Evolutionary conservation across 2,329 filamentous ascomycete genomes (phyloP).

Genomic region (Calonectria ilicicola): DNA sequence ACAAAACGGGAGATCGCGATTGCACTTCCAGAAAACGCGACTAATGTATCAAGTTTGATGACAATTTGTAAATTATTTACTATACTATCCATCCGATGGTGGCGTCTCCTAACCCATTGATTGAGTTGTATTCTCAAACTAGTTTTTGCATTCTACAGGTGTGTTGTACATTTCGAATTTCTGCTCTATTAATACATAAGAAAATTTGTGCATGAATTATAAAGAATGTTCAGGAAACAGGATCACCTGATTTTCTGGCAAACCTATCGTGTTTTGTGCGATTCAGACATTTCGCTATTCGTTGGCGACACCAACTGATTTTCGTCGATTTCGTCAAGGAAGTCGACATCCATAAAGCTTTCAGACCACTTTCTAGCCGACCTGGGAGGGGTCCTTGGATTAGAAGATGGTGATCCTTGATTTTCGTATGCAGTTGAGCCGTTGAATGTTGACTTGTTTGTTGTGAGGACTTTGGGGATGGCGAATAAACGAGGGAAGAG

Average conservation of each 20-base stretch:
- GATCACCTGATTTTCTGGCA: too few relatives aligned
- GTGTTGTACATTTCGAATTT: neutral
- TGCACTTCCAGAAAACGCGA: too few relatives aligned
- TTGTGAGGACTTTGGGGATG: too few relatives aligned
- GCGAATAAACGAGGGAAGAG: constrained; percentile 50
- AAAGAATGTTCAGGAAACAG: neutral
- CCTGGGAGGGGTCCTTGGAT: neutral
- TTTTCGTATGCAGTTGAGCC: neutral
- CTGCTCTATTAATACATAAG: neutral
- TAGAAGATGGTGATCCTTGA: neutral
- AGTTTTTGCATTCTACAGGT: neutral
- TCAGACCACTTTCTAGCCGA: neutral
- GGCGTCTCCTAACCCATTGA: too few relatives aligned
- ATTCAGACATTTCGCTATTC: neutral
- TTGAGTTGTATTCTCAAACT: too few relatives aligned
- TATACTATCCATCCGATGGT: neutral
- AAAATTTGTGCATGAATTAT: neutral
- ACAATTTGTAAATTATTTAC: neutral
- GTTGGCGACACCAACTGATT: neutral
- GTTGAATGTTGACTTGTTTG: neutral
- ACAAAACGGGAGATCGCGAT: too few relatives aligned
- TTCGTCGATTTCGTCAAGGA: neutral
- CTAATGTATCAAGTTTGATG: too few relatives aligned
- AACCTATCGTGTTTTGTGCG: neutral
- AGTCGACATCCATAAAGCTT: neutral